A percentile compares a stretch with the other conserved stretches of the same genome.
Conservation (phyloP, 2,329 filamentous ascomycete genomes). For the Arthrobotrys megalospora region DNA sequence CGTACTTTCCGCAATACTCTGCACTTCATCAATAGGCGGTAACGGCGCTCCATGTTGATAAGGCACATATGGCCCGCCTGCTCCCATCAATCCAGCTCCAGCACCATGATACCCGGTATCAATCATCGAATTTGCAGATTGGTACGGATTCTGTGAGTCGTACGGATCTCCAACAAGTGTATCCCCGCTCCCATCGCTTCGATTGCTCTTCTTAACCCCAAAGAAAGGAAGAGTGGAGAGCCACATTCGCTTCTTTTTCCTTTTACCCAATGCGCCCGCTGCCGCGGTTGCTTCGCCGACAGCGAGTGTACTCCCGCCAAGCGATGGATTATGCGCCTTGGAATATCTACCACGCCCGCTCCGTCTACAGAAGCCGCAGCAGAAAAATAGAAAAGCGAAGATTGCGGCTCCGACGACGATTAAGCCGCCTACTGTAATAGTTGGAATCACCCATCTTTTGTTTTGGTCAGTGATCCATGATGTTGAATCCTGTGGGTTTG, state of each 20-base stretch:
- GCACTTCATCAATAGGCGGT: conserved; percentile 59
- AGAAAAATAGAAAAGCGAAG: conserved; percentile 53
- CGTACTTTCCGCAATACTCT: conserved; percentile 55
- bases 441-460: conserved; percentile 56
- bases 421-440: conserved; percentile 45
- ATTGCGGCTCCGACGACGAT: conserved; percentile 40
- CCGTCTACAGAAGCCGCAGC: conserved; percentile 46
- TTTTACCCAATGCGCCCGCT: not conserved
- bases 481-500: conserved; percentile 33
- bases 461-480: conserved; percentile 51
- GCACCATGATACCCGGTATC: conserved; percentile 58
- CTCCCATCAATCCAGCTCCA: conserved; percentile 25
- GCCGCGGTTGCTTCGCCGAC: not conserved
- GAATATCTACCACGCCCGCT: conserved; percentile 37
- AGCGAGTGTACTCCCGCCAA: conserved; percentile 9
- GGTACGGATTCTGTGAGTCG: conserved; percentile 22
- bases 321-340: conserved; percentile 31
- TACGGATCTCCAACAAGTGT: conserved; percentile 45
- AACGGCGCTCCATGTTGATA: conserved; percentile 57
- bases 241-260: conserved; percentile 52
- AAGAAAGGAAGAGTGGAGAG: conserved; percentile 54
- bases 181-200: conserved; percentile 44
- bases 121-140: conserved; percentile 16
- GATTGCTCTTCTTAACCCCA: conserved; percentile 34
- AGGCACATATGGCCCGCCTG: conserved; percentile 24